Percentiles rank a stretch among this genome's conserved stretches.
Evolutionary conservation across 495 filamentous ascomycete genomes (phyloP).

Genomic region (Xylaria curta): DNA sequence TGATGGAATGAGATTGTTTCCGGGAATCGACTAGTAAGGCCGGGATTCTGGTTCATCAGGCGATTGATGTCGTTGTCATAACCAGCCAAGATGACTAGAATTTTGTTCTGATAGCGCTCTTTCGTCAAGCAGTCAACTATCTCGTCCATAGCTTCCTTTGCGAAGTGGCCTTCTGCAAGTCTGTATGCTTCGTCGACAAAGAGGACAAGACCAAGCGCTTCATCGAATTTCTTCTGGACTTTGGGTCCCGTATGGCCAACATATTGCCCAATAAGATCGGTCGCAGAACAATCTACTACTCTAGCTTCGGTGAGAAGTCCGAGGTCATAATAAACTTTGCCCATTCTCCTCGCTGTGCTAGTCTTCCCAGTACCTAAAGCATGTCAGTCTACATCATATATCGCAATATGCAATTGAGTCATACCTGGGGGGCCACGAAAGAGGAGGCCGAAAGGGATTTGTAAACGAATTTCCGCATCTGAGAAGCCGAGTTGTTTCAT

Average conservation of each 20-base stretch:
- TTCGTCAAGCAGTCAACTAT: conserved; percentile 74
- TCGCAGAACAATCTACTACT: conserved; percentile 66
- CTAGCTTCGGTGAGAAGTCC: conserved; percentile 62
- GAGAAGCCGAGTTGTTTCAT: conserved; percentile 64
- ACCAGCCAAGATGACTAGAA: conserved; percentile 78
- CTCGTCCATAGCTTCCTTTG: conserved; percentile 76
- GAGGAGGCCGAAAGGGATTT: conserved; percentile 52
- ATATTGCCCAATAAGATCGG: conserved; percentile 66
- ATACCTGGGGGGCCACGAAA: conserved; percentile 51
- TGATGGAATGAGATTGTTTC: conserved; percentile 35
- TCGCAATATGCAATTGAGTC: conserved; percentile 29
- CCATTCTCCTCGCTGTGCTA: conserved; percentile 72
- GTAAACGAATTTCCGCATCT: conserved; percentile 62
- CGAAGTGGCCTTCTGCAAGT: conserved; percentile 63
- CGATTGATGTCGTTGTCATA: conserved; percentile 74
- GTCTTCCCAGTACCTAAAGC: conserved; percentile 73
- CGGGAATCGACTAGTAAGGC: conserved; percentile 66
- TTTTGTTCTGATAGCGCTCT: conserved; percentile 63
- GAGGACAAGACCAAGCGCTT: conserved; percentile 66
- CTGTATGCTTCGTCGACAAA: conserved; percentile 75
- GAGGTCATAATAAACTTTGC: conserved; percentile 75
- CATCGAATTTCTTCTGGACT: conserved; percentile 62
- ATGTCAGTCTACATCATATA: conserved; percentile 35
- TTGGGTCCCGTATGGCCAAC: conserved; percentile 72
- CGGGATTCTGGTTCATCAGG: conserved; percentile 67